Evolutionary conservation across 495 filamentous ascomycete genomes (phyloP).

Genomic region (Penicillium samsonianum): DNA sequence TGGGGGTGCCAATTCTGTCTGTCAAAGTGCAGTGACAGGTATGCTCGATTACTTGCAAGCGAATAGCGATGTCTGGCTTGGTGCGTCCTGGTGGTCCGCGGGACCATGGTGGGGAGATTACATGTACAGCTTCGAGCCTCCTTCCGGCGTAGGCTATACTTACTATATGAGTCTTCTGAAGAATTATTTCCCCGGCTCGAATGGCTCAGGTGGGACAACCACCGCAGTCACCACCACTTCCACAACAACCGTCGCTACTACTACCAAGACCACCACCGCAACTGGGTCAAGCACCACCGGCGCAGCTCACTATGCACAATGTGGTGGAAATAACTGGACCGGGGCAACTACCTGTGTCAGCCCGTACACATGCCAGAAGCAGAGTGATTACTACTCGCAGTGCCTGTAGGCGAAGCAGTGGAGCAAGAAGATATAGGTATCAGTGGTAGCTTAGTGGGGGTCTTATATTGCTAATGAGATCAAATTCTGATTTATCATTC

Average conservation of each 20-base stretch:
- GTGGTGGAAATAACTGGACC: constrained; percentile 49
- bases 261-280: constrained; percentile 24
- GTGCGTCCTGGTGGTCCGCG: constrained; percentile 67
- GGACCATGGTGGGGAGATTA: constrained; percentile 58
- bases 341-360: constrained; percentile 51
- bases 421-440: background rate
- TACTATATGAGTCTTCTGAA: constrained; percentile 27
- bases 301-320: constrained; percentile 46
- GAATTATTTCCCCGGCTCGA: constrained; percentile 21
- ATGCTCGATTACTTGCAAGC: constrained; percentile 57
- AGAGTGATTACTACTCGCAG: constrained; percentile 49
- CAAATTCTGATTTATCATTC: background rate
- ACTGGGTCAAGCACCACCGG: constrained; percentile 26
- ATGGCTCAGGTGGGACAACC: constrained; percentile 9
- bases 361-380: constrained; percentile 38
- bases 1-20: constrained; percentile 62
- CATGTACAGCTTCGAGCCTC: constrained; percentile 60
- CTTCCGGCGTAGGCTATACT: constrained; percentile 49
- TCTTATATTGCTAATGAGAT: background rate
- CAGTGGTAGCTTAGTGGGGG: background rate
- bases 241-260: constrained; percentile 9
- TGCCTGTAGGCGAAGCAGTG: constrained; percentile 32
- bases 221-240: constrained; percentile 14
- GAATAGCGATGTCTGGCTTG: constrained; percentile 67
- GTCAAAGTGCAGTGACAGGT: constrained; percentile 60